Percentiles rank a stretch among this genome's conserved stretches.
These are phyloP conservation scores for Hanseniaspora meyeri DNA, from an alignment of 805 yeast species.

Conservation along the genomic window DNA sequence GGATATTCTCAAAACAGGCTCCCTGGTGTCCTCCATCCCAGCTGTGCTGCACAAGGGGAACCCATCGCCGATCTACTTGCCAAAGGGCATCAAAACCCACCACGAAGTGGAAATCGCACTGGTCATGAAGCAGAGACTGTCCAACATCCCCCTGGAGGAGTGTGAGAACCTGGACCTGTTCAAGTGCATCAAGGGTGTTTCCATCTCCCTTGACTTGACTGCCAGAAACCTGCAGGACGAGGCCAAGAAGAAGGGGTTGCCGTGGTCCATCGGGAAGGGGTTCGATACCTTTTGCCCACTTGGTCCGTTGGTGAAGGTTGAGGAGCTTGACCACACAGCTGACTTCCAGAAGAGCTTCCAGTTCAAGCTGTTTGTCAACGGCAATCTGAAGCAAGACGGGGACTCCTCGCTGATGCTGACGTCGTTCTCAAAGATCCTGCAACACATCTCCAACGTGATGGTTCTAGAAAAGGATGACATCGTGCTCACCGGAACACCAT, in stretches of 20 bases:
- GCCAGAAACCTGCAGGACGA: constrained; percentile 93
- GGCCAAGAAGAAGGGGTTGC: constrained; percentile 85
- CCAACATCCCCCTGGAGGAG: constrained; percentile 42
- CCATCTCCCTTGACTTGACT: constrained; percentile 84
- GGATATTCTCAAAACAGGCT: constrained; percentile 8
- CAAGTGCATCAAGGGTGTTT: constrained; percentile 73
- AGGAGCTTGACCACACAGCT: constrained; percentile 47
- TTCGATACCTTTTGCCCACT: constrained; percentile 91
- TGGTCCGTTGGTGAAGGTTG: constrained; percentile 58
- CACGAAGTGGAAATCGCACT: constrained; percentile 91
- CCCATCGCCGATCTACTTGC: constrained; percentile 69
- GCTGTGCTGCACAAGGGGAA: constrained; percentile 23
- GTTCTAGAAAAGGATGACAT: constrained; percentile 84
- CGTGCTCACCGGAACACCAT: constrained; percentile 91
- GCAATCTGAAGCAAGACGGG: constrained; percentile 58
- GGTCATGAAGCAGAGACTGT: constrained; percentile 50
- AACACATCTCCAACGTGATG: constrained; percentile 78
- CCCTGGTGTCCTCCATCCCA: not conserved
- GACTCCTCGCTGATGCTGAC: constrained; percentile 73
- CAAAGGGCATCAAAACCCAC: constrained; percentile 68
- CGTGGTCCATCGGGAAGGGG: constrained; percentile 95
- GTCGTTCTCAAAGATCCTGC: constrained; percentile 67
- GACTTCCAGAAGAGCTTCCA: constrained; percentile 32
- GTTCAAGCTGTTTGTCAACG: constrained; percentile 44
- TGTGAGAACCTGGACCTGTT: constrained; percentile 41